Base-by-base conservation (phyloP, 257 asterid genomes). In the Salvia hispanica region DNA sequence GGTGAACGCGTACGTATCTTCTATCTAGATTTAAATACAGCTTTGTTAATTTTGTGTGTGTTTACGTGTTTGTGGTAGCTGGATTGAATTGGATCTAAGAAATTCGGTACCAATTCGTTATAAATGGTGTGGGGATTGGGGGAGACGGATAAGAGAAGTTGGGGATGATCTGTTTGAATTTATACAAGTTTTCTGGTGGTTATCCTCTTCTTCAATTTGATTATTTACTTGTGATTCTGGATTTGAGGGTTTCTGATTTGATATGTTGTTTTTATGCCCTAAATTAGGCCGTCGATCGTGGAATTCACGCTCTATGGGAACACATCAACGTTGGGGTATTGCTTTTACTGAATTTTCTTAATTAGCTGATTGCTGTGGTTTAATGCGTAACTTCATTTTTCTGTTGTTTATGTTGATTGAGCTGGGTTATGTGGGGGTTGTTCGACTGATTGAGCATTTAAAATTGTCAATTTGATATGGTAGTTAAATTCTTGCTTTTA, bases 311-410 rank as follows among this genome's bases (percentile, higher is more conserved):
- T 72, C 71, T 85, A 13, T 88, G 95, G 95, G 90, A 88, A 39
- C 78, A 54, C 72, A 73, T 76, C 81, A 88, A 88, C 66, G 90
- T 70, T 77, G 95, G 95, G 92, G 95, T 88, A 88, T 58, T 71
- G 62, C 43, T 47, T 0, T 33, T 48, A 16, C 45, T 52, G 52
- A 0, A 15, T 60, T 37, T 62, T 31, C 14, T 11, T 58, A 51
- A 7, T 55, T 25, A 60, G 72, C 58, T 66, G 43, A 3, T 31
- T 64, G 62, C 58, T 60, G 7, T 58, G 37, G 62, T 69, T 65
- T 37, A 6, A 44, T 56, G 16, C 54, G 39, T 58, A 25, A n/a
- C 7, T 47, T 43, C 31, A 3, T 2, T 21, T 25, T 33, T 21
- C 21, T 65, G 55, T 31, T 3, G 10, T 42, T 68, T 48, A 3